Base-by-base conservation (phyloP, 805 yeast species). In the Starmerella floris region DNA sequence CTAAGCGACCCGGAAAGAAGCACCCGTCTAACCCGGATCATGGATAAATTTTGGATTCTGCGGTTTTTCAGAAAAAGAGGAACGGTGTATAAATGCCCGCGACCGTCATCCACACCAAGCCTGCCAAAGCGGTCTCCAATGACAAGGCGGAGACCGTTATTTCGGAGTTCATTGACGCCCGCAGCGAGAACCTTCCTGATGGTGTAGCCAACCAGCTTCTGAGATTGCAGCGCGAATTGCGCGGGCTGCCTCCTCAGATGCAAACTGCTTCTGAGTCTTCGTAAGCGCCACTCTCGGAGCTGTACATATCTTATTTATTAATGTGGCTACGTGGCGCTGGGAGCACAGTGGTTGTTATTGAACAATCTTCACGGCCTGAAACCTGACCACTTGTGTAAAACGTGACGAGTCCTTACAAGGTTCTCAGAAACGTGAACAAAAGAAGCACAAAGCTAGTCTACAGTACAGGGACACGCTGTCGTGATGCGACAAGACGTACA, bases 221-320 rank as follows among this genome's bases (percentile, higher is more conserved):
- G 53, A 70, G 94, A 57, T 65, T 81, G 32, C 88, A 79, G 56
- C 71, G 94, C 62, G 83, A 79, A 49, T 71, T 82, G 51, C 67
- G 84, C 51, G 94, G 94, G 1, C 68, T 83, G 44, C 88, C 93
- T 9, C 93, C 94, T 2, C 46, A 48, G 33, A 23, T 20, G n/a
- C 44, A 25, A 32, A 19, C 42, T 10, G 30, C 38, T 5, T 8
- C 38, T 25, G 28, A 25, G 13, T 25, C 8, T 25, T 25, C 28
- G 8, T 9, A 9, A 25, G 8, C 13, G 28, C 13, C 28, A 9
- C 13, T 25, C 13, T 25, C 28, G 8, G 8, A 25, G 28, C 28
- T 25, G 11, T 25, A 9, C 13, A 25, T 13, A 25, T 25, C 28
- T 13, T 25, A 25, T 25, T 13, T 8, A 25, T 25, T 25, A 9